Percentiles rank a stretch among this genome's conserved stretches.
Conservation (phyloP, 495 filamentous ascomycete species). For the Aspergillus affinis region DNA sequence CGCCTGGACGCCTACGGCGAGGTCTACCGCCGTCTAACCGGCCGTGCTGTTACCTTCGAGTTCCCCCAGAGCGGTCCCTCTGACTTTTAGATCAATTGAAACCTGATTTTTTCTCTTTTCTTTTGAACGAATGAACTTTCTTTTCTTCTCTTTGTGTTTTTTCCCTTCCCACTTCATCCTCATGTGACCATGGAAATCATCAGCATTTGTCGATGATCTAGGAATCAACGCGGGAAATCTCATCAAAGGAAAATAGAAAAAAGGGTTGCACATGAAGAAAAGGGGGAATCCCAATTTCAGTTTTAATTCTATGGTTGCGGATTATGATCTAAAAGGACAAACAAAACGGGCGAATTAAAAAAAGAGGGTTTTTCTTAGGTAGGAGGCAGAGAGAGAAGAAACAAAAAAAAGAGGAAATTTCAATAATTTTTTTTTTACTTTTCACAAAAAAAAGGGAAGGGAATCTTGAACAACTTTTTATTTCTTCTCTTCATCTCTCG, state of each 20-base stretch:
- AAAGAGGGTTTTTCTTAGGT: background rate
- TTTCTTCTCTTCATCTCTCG: background rate
- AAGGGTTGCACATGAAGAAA: background rate
- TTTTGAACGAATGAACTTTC: background rate
- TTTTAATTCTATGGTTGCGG: constrained; percentile 1
- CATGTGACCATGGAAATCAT: background rate
- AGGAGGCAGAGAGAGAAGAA: background rate
- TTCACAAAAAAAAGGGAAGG: background rate
- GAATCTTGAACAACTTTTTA: background rate
- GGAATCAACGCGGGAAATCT: background rate
- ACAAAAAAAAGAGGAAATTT: background rate
- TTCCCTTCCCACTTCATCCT: background rate
- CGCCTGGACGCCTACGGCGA: constrained; percentile 98
- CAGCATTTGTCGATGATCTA: constrained; percentile 2
- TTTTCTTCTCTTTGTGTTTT: background rate
- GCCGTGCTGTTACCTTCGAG: constrained; percentile 92
- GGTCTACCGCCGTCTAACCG: constrained; percentile 95
- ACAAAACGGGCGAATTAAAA: background rate
- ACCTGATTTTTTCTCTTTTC: constrained; percentile 7
- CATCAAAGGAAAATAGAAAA: background rate
- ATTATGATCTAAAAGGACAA: background rate
- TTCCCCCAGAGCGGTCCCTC: constrained; percentile 78
- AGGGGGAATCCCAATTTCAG: background rate
- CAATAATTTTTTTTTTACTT: background rate
- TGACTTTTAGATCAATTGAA: constrained; percentile 68